Percentiles rank a stretch among this genome's conserved stretches.
Conservation (phyloP, 768 basidiomycete species). For the Holtermannia corniformis region DNA sequence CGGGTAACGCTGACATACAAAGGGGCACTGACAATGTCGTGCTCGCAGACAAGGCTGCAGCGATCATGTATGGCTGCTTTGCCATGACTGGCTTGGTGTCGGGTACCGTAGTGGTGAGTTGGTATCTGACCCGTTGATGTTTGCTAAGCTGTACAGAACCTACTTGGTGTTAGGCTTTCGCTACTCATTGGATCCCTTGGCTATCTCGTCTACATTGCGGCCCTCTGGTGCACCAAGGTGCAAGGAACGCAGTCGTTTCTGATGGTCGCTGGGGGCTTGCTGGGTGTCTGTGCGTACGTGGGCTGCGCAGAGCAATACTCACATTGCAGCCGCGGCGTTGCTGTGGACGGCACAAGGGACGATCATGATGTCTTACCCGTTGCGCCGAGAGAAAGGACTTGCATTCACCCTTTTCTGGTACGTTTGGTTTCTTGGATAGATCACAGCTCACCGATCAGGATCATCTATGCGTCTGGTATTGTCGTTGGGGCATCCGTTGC, state of each 20-base stretch:
- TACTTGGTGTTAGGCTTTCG: constrained; percentile 64
- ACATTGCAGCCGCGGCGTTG: constrained; percentile 49
- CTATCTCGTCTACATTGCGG: constrained; percentile 54
- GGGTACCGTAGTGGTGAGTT: constrained; percentile 43
- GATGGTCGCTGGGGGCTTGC: constrained; percentile 48
- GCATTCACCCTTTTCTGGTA: constrained; percentile 53
- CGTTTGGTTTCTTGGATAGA: too few species aligned
- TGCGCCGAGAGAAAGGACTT: constrained; percentile 52
- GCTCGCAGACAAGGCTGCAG: constrained; percentile 44
- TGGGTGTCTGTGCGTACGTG: constrained; percentile 50
- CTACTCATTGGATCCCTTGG: constrained; percentile 65
- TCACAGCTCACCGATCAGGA: too few species aligned
- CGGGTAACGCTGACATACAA: too few species aligned
- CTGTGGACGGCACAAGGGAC: constrained; percentile 49
- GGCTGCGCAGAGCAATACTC: too few species aligned
- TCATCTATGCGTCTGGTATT: constrained; percentile 48
- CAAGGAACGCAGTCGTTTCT: constrained; percentile 47
- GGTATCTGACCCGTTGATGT: too few species aligned
- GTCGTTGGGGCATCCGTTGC: constrained; percentile 70
- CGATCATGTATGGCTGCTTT: constrained; percentile 47
- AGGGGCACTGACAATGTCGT: constrained; percentile 44
- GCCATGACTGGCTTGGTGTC: constrained; percentile 45
- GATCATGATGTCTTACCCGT: constrained; percentile 53
- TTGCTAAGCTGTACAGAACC: too few species aligned
- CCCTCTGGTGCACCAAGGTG: constrained; percentile 12